Evolutionary conservation across 768 basidiomycete species (phyloP), one percentile per base, ranked within the genome.

Genomic region (Phaffia australis): DNA sequence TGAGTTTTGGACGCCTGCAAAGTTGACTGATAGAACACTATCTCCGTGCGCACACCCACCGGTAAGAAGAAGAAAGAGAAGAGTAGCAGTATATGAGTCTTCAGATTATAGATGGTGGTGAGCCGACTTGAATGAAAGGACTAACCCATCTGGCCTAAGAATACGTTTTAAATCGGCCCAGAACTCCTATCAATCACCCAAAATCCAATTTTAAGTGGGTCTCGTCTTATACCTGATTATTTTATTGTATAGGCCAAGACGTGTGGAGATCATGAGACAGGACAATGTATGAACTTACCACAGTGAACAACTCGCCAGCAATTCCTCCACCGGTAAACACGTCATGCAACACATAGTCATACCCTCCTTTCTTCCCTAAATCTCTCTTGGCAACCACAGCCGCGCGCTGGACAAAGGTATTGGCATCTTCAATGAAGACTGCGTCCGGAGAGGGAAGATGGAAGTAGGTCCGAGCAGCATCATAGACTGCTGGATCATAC

Each of bases 401-500:
- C 56, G 78, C 76, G 9, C 80, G 76, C 42, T 72, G 51, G n/a
- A 86, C 82, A 84, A 87, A 91, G 16, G 71, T 69, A 32, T 86
- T 81, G 6, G 89, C 93, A 71, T 95, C 91, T 72, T 86, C 79
- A 32, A 95, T 74, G 74, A 86, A 85, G 2, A 92, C 81, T 29
- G 80, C 82, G 18, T 75, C 79, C 2, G 81, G 74, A 66, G 85
- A 80, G 16, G 83, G 81, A n/a, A 97, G 79, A 8, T 83, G 87
- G 69, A 98, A 95, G 76, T 82, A 93, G 42, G 76, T 78, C 30
- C 83, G 81, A 19, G 93, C 90, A 30, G 87, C 89, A 18, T 83
- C 78, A 74, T 93, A 92, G 25, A 98, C 92, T 1, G 83, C 86
- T 47, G 89, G 88, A 74, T 97, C 94, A 68, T 94, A 88, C 76